Percentiles rank a stretch among this genome's conserved stretches.
Conservation (phyloP, 495 filamentous ascomycete genomes). For the Recurvomyces mirabilis region DNA sequence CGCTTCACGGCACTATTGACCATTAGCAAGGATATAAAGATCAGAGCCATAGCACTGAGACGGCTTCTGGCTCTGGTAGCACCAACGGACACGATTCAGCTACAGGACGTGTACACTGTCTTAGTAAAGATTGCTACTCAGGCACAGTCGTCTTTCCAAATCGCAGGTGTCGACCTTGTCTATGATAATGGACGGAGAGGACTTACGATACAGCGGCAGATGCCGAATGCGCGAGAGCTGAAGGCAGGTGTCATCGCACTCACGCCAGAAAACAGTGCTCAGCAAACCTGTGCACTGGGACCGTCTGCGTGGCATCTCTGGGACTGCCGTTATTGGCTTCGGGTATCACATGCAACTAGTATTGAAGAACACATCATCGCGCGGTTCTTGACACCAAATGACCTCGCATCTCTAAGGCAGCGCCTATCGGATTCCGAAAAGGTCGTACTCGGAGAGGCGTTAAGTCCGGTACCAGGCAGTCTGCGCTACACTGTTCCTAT, state of each 20-base stretch:
- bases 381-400: slow-evolving; percentile 10
- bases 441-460: not conserved
- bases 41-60: too few relatives aligned
- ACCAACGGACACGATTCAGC: too few relatives aligned
- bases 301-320: slow-evolving; percentile 47
- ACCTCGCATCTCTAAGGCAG: not conserved
- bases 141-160: too few relatives aligned
- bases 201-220: not conserved
- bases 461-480: slow-evolving; percentile 2
- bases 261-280: not conserved
- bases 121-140: too few relatives aligned
- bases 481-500: slow-evolving; percentile 12
- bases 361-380: not conserved
- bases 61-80: too few relatives aligned
- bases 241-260: not conserved
- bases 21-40: not conserved
- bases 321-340: slow-evolving; percentile 80
- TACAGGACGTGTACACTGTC: too few relatives aligned
- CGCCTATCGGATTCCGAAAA: too few relatives aligned
- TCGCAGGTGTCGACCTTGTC: not conserved
- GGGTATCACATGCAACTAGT: slow-evolving; percentile 27
- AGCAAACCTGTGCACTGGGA: not conserved
- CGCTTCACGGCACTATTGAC: not conserved
- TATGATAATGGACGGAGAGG: not conserved
- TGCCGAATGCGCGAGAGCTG: slow-evolving; percentile 3